Evolutionary conservation across 345 rosid species (phyloP), one percentile per base, ranked within the genome.

Genomic region (Brassica juncea): DNA sequence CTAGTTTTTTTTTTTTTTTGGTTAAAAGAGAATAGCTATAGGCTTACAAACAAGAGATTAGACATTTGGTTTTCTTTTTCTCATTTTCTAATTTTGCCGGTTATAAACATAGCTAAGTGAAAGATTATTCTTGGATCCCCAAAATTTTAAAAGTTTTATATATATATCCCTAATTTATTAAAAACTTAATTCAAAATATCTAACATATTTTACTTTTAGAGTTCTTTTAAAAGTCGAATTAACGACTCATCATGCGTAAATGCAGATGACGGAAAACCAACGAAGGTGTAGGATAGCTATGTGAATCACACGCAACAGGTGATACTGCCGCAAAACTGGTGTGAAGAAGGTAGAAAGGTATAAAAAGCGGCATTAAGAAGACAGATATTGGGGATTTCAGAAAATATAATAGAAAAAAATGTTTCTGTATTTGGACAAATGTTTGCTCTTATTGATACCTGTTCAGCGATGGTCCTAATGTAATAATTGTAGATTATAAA

Each of bases 261-360:
- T 34, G 37, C 28, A 52, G 21, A 16, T 66, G 19, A 9, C 21
- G 14, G 35, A 65, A 8, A 27, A 8, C 60, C 15, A 71, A 71
- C 55, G 19, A 58, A 66, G 2, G 27, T 30, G 5, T 30, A 71
- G 10, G 77, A 39, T 44, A 66, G 73, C 67, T 72, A 59, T 32
- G 52, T 44, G 52, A 23, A 72, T 66, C 77, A 79, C 73, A 73
- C 37, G 77, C 73, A 67, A 73, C 54, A 67, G n/a, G 64, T 44
- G 74, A 72, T 65, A 12, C 66, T 61, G 60, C 30, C 64, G 63
- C 55, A 32, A 34, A 47, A 5, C 19, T 30, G 57, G 30, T 66
- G 72, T 57, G 72, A 66, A 64, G 37, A 42, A 59, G 69, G 69
- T 79, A 58, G 52, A 77, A 37, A 25, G 8, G 60, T 78, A 57